Conservation (phyloP, 2,329 filamentous ascomycete species). For the Penicillium olsonii region DNA sequence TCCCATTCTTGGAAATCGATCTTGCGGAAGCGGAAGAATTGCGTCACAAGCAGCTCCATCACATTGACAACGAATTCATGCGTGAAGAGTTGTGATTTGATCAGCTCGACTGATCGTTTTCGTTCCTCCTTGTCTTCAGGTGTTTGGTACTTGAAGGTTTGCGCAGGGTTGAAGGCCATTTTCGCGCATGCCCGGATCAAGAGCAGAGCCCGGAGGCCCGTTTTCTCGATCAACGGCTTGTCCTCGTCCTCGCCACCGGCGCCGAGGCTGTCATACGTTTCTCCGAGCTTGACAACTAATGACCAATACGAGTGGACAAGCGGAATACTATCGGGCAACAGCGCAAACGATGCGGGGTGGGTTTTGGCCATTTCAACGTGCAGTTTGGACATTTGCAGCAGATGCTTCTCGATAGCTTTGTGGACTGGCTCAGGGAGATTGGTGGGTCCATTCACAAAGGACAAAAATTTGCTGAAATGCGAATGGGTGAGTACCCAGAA, state of each 20-base stretch:
- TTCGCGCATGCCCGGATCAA: slow-evolving; percentile 79
- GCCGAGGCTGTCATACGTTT: slow-evolving; percentile 57
- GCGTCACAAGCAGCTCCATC: slow-evolving; percentile 80
- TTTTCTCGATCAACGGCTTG: slow-evolving; percentile 68
- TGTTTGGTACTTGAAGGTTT: slow-evolving; percentile 81
- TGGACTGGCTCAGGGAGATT: slow-evolving; percentile 56
- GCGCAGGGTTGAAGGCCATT: slow-evolving; percentile 77
- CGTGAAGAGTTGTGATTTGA: slow-evolving; percentile 75
- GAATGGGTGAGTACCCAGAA: slow-evolving; percentile 79
- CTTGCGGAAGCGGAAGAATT: slow-evolving; percentile 83
- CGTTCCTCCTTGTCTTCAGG: slow-evolving; percentile 75
- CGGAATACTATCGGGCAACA: slow-evolving; percentile 75
- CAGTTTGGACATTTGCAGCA: slow-evolving; percentile 87
- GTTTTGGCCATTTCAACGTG: slow-evolving; percentile 81
- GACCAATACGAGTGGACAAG: slow-evolving; percentile 85
- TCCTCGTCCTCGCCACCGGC: slow-evolving; percentile 51
- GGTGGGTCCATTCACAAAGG: slow-evolving; percentile 61
- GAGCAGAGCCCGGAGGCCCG: slow-evolving; percentile 80
- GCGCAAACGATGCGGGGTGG: slow-evolving; percentile 79
- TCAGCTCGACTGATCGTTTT: slow-evolving; percentile 64
- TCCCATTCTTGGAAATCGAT: slow-evolving; percentile 90
- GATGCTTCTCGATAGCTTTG: slow-evolving; percentile 75
- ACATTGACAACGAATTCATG: slow-evolving; percentile 76
- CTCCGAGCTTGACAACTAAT: slow-evolving; percentile 73
- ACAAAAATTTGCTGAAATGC: slow-evolving; percentile 76